Conservation (phyloP, 106 monocot species). For the Allium fistulosum region DNA sequence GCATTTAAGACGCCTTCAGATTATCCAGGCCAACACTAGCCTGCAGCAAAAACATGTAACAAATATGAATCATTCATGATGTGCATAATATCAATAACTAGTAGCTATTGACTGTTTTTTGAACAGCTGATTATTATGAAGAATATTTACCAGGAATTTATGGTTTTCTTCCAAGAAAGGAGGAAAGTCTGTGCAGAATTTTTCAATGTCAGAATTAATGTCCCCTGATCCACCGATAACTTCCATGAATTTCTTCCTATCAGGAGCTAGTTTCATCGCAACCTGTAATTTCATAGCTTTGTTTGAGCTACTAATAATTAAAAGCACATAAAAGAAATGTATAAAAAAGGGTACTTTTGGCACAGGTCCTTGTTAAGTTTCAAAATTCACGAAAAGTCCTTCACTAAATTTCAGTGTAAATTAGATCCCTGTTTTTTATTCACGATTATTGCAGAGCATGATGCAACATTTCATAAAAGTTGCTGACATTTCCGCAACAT, state of each 20-base stretch:
- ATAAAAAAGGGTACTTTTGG: too few species aligned
- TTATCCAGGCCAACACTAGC: constrained; percentile 84
- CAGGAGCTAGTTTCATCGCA: constrained; percentile 93
- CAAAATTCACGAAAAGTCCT: too few species aligned
- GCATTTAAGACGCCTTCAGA: constrained; percentile 71
- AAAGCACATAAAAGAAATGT: too few species aligned
- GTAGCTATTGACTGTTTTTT: background rate
- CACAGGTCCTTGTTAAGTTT: too few species aligned
- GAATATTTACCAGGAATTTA: constrained; percentile 59
- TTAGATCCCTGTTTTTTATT: too few species aligned
- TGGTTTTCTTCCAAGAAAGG: constrained; percentile 81
- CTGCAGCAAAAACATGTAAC: constrained; percentile 30
- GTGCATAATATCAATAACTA: background rate
- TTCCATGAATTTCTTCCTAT: constrained; percentile 97
- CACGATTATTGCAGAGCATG: too few species aligned
- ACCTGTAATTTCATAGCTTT: constrained; percentile 30
- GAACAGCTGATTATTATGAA: background rate
- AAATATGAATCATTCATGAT: background rate
- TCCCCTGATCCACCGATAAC: constrained; percentile 81
- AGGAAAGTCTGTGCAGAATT: constrained; percentile 63
- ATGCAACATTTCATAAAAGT: too few species aligned
- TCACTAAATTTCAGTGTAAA: too few species aligned
- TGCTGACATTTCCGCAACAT: too few species aligned
- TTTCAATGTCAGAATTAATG: constrained; percentile 69
- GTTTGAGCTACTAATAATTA: background rate